Percentiles rank a stretch among this genome's conserved stretches.
phyloP scores from a whole-genome alignment of 106 monocot genomes.

The Dioscorea dumetorum region DNA sequence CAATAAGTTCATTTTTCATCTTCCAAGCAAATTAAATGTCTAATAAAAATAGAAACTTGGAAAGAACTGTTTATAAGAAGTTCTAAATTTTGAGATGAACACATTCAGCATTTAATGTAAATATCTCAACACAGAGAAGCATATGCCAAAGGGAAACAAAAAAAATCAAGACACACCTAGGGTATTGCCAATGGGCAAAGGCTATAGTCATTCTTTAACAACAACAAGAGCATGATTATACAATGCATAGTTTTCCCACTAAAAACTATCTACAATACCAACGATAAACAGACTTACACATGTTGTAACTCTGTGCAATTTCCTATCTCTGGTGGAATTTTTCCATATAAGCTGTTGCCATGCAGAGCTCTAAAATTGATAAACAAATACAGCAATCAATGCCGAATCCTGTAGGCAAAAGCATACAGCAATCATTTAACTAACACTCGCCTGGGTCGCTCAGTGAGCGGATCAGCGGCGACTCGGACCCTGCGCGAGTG shows the following conservation, averaged over 20 bases:
- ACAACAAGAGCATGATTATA: neutral
- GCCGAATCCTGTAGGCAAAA: neutral
- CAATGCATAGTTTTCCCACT: neutral
- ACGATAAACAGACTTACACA: conserved; percentile 50
- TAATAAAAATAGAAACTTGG: too few species aligned
- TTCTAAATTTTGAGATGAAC: too few species aligned
- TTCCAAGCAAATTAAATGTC: too few species aligned
- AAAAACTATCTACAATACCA: neutral
- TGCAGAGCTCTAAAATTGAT: conserved; percentile 56
- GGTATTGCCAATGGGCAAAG: too few species aligned
- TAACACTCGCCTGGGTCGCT: conserved; percentile 11
- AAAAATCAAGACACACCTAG: too few species aligned
- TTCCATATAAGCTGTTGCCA: conserved; percentile 88
- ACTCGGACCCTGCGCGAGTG: conserved; percentile 6
- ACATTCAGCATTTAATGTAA: too few species aligned
- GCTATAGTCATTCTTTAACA: too few species aligned
- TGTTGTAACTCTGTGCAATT: conserved; percentile 78
- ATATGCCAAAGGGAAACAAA: too few species aligned
- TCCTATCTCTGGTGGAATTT: conserved; percentile 76
- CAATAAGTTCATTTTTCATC: too few species aligned
- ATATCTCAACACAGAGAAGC: too few species aligned
- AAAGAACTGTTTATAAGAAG: too few species aligned
- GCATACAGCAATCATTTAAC: too few species aligned
- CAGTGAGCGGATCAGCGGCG: conserved; percentile 14
- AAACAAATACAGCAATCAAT: neutral